Percentiles rank a stretch among this genome's conserved stretches.
These are phyloP conservation scores for Alternaria gansuensis DNA, from an alignment of 2,329 filamentous ascomycete species.

Conservation along the genomic window DNA sequence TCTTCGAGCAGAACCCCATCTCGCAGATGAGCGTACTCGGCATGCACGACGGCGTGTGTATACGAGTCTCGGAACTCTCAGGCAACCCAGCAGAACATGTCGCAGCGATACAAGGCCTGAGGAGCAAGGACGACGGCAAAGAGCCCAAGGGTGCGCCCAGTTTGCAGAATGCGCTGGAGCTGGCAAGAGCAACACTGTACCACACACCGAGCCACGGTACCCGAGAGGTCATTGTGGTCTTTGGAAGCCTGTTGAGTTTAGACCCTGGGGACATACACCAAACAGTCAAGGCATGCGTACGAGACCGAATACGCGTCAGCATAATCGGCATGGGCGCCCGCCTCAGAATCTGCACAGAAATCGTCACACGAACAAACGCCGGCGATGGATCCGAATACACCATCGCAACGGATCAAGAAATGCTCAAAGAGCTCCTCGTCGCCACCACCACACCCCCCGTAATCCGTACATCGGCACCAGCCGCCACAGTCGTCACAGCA, in stretches of 20 bases:
- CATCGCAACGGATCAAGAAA: constrained; percentile 84
- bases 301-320: constrained; percentile 84
- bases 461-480: constrained; percentile 66
- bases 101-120: constrained; percentile 73
- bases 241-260: constrained; percentile 86
- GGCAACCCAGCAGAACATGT: constrained; percentile 93
- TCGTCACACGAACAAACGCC: constrained; percentile 86
- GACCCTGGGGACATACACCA: constrained; percentile 96
- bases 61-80: constrained; percentile 86
- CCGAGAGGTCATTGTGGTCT: constrained; percentile 88
- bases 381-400: constrained; percentile 80
- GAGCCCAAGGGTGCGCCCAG: constrained; percentile 62
- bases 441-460: constrained; percentile 88
- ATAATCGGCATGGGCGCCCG: constrained; percentile 92
- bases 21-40: constrained; percentile 92
- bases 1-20: constrained; percentile 98
- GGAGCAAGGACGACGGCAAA: constrained; percentile 68
- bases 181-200: constrained; percentile 90
- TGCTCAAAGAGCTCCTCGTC: constrained; percentile 90
- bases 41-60: constrained; percentile 90
- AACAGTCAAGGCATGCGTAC: constrained; percentile 80
- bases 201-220: constrained; percentile 94
- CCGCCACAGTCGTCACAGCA: constrained; percentile 40
- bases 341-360: constrained; percentile 88
- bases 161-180: constrained; percentile 93